Evolutionary conservation across 371 early-diverging fungal genomes (phyloP), one percentile per base, ranked within the genome.

Genomic region (Thermomucor indicae-seudaticae): DNA sequence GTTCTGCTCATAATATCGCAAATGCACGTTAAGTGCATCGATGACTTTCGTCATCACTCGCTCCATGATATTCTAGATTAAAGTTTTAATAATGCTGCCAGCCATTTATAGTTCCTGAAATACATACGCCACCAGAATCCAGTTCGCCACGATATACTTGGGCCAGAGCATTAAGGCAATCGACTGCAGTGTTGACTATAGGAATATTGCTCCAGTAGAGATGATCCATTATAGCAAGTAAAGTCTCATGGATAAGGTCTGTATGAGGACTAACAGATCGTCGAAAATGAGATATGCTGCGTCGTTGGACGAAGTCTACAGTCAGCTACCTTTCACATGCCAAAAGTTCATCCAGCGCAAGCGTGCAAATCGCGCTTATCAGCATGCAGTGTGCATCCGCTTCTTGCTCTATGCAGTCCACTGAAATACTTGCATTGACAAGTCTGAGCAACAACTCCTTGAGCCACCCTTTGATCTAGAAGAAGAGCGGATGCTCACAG

Each of bases 11-110:
- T 83, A 82, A 37, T 75, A 59, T 27, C 75, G 72, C 28, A 92
- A 48, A 49, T 89, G 88, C 12, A 86, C 81, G 44, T 80, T 79
- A n/a, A 88, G 51, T 0, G 89, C 83, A 42, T 78, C 83, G 46
- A 89, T 64, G 11, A 89, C 47, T 22, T 84, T 77, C 0, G 84
- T 83, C 12, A 89, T 57, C 1, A 90, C 73, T 51, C 78, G 81
- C 51, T 80, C 75, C 1, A 86, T 58, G 30, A 86, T 69, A 8
- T 67, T 60, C 72, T 81, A 60, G 11, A 44, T 11, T 25, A 57
- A 45, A 19, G 34, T 17, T 29, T 47, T 14, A 52, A 3, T 20
- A 45, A 10, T 30, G 31, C 25, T 14, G 11, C 1, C 2, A 22
- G 16, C 25, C 14, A 11, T 37, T 2, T 19, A 17, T 8, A 41